Percentiles rank a stretch among this genome's conserved stretches.
Evolutionary conservation across 2,329 filamentous ascomycete genomes (phyloP).

Genomic region (Nothophoma quercina): DNA sequence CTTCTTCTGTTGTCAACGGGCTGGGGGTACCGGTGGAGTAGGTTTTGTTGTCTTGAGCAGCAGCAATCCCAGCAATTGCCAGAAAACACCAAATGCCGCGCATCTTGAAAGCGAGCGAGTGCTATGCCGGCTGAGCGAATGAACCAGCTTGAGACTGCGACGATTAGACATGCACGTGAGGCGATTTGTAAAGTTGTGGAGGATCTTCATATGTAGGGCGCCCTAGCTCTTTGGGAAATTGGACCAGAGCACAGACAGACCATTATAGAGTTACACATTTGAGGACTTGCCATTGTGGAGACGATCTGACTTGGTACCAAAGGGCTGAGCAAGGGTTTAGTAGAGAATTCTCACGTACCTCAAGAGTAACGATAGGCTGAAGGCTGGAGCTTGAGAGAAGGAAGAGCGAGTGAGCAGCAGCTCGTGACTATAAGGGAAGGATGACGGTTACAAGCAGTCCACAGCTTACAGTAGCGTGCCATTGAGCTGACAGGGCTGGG

Average conservation of each 20-base stretch:
- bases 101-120: slow-evolving; percentile 44
- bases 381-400: slow-evolving; percentile 28
- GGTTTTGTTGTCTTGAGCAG: slow-evolving; percentile 31
- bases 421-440: slow-evolving; percentile 39
- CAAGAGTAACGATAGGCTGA: slow-evolving; percentile 36
- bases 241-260: slow-evolving; percentile 1
- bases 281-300: background rate
- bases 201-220: slow-evolving; percentile 12
- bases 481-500: slow-evolving; percentile 39
- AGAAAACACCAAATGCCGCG: slow-evolving; percentile 33
- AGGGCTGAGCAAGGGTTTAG: slow-evolving; percentile 13
- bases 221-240: slow-evolving; percentile 7
- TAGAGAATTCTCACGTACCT: slow-evolving; percentile 35
- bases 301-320: background rate
- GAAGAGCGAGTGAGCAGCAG: slow-evolving; percentile 25
- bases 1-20: slow-evolving; percentile 5
- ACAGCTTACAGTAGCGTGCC: slow-evolving; percentile 31
- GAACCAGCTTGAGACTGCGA: slow-evolving; percentile 13
- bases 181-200: slow-evolving; percentile 8
- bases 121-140: slow-evolving; percentile 36
- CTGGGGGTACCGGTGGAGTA: background rate
- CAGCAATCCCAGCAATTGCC: slow-evolving; percentile 30
- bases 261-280: background rate
- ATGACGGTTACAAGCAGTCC: slow-evolving; percentile 25
- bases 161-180: slow-evolving; percentile 29